These are phyloP conservation scores for Macrolepiota albuminosa DNA, from an alignment of 768 basidiomycete species.

Conservation along the genomic window DNA sequence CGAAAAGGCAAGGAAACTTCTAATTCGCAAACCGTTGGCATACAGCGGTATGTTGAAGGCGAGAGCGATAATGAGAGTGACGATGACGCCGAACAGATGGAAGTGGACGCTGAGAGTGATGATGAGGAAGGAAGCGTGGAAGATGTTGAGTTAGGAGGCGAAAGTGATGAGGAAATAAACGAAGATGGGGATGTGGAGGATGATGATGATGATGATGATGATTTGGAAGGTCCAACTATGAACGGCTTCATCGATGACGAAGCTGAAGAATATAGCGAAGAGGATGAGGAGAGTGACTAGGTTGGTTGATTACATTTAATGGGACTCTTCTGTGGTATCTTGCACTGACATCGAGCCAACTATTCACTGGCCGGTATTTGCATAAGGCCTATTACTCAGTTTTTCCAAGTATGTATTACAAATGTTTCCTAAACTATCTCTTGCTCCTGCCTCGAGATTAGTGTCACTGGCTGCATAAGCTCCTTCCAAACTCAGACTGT, in stretches of 20 bases:
- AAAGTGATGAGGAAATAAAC: slow-evolving; percentile 42
- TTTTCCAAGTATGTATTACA: too few relatives aligned
- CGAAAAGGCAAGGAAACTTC: slow-evolving; percentile 31
- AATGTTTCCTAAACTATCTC: too few relatives aligned
- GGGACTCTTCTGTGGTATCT: neutral
- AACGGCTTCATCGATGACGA: slow-evolving; percentile 62
- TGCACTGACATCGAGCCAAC: neutral
- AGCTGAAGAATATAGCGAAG: slow-evolving; percentile 48
- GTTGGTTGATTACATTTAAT: slow-evolving; percentile 9
- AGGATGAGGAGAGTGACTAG: slow-evolving; percentile 46
- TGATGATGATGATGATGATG: slow-evolving; percentile 36
- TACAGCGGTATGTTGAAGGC: slow-evolving; percentile 70
- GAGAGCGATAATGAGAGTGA: slow-evolving; percentile 60
- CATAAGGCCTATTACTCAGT: too few relatives aligned
- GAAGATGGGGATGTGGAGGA: slow-evolving; percentile 38
- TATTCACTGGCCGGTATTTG: neutral
- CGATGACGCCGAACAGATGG: slow-evolving; percentile 48
- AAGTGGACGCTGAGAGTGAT: slow-evolving; percentile 57
- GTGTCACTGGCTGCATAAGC: neutral
- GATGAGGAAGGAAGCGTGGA: slow-evolving; percentile 75
- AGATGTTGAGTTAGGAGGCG: slow-evolving; percentile 69
- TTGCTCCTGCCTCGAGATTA: neutral
- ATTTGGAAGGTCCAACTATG: slow-evolving; percentile 36
- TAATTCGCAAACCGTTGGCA: slow-evolving; percentile 29
- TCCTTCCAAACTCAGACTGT: neutral